phyloP scores from a whole-genome alignment of 768 basidiomycete species.

The Serendipita sp. region DNA sequence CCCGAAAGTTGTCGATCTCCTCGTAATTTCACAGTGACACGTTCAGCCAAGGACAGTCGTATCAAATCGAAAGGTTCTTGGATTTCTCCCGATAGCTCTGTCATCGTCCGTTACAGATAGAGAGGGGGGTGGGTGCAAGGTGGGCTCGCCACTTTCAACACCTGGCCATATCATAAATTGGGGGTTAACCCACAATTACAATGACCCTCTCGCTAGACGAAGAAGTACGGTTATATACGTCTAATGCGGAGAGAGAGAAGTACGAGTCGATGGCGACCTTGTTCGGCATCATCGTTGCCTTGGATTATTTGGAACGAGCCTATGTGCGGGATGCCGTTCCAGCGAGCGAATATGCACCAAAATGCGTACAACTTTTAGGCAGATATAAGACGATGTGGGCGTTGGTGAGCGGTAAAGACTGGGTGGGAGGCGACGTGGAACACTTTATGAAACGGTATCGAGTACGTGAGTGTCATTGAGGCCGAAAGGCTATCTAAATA shows the following conservation, averaged over 20 bases:
- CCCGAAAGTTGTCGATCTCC: slow-evolving; percentile 88
- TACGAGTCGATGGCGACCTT: slow-evolving; percentile 78
- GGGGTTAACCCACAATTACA: slow-evolving; percentile 15
- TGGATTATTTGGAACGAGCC: slow-evolving; percentile 91
- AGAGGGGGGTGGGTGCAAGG: background rate
- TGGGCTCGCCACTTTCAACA: background rate
- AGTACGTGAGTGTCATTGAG: slow-evolving; percentile 26
- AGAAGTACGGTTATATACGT: slow-evolving; percentile 77
- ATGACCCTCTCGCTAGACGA: slow-evolving; percentile 56
- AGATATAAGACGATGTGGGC: slow-evolving; percentile 97
- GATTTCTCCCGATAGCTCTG: slow-evolving; percentile 18
- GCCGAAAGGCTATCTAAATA: too few relatives aligned
- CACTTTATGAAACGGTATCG: slow-evolving; percentile 81
- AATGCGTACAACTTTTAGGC: slow-evolving; percentile 82
- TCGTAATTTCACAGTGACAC: slow-evolving; percentile 92
- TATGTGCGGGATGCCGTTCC: slow-evolving; percentile 89
- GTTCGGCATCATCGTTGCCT: slow-evolving; percentile 76
- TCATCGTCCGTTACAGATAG: background rate
- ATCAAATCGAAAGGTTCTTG: slow-evolving; percentile 98
- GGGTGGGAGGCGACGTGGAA: slow-evolving; percentile 50
- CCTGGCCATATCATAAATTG: background rate
- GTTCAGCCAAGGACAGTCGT: slow-evolving; percentile 87
- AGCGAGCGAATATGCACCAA: slow-evolving; percentile 94
- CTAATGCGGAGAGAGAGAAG: slow-evolving; percentile 78
- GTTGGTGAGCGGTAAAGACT: slow-evolving; percentile 33